Evolutionary conservation across 108 stramenopile genomes (phyloP), one percentile per base, ranked within the genome.

Genomic region (Fragilaria crotonensis): DNA sequence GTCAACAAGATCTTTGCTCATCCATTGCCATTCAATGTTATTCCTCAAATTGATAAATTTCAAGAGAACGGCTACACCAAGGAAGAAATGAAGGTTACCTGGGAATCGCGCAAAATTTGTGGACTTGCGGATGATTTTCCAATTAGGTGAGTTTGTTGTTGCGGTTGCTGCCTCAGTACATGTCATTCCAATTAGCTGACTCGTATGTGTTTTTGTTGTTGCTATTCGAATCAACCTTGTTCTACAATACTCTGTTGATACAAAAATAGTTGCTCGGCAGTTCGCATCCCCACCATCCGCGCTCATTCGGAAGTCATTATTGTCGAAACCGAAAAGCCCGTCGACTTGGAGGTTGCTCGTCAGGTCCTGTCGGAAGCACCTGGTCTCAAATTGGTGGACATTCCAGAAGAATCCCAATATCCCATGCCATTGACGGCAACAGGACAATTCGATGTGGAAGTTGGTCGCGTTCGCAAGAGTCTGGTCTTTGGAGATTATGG

Each of bases 41-140:
- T 98, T 67, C 98, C 98, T 30, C 98, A 98, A 76, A 97, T 98
- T 72, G 98, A 98, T 67, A 91, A 90, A 61, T 98, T 98, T 76
- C 95, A 96, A 71, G 93, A 91, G 0, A 98, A 98, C 72, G 84
- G 90, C 54, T 98, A 98, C 68, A 98, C 97, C 63, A 97, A 97
- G 87, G 97, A 98, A 75, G 97, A 98, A 83, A 98, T 98, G 96
- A 98, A 98, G 74, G 97, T 97, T 11, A 89, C 94, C 11, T 98
- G 97, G 97, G 97, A 98, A 71, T 79, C 89, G 20, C 83, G 95
- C 51, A 98, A 98, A 78, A 98, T 98, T 66, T 89, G 87, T 57
- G 77, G 71, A 22, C 56, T 89, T 5, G 47, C 71, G 22, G 88
- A 90, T 54, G 89, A 93, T 64, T 74, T 84, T 44, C 81, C 89